Conservation (phyloP, 257 asterid genomes). For the Primulina tabacum region DNA sequence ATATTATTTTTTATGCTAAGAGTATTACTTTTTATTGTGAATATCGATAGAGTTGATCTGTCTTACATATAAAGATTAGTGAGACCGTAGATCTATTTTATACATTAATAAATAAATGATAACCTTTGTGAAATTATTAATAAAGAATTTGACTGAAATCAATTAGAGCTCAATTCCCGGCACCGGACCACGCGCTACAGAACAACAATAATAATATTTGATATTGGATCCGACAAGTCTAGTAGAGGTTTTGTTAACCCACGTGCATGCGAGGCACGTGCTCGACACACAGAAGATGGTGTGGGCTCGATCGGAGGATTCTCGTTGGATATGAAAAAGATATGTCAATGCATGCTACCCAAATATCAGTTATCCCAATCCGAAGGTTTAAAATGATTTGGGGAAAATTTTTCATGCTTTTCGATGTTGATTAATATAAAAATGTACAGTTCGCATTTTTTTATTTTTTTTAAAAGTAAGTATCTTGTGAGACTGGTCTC, state of each 20-base stretch:
- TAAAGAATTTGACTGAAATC: background rate
- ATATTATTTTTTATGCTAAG: too few relatives aligned
- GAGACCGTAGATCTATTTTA: too few relatives aligned
- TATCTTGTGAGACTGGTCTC: too few relatives aligned
- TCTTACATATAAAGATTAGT: too few relatives aligned
- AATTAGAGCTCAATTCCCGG: background rate
- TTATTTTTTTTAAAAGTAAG: too few relatives aligned
- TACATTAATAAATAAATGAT: too few relatives aligned
- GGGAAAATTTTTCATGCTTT: background rate
- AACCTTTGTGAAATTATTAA: too few relatives aligned
- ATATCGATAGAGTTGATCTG: too few relatives aligned
- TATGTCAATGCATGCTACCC: background rate
- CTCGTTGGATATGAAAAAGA: background rate
- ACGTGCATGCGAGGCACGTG: conserved; percentile 25
- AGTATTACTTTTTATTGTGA: too few relatives aligned
- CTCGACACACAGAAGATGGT: background rate
- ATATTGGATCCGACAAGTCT: conserved; percentile 25
- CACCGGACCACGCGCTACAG: background rate
- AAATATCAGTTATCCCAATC: too few relatives aligned
- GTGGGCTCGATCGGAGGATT: background rate
- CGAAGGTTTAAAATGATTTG: background rate
- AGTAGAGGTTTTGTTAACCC: conserved; percentile 13
- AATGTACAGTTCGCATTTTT: too few relatives aligned
- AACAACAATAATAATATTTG: conserved; percentile 11
- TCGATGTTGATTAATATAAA: too few relatives aligned